Evolutionary conservation across 768 basidiomycete species (phyloP).

Genomic region (Phallus indusiatus): DNA sequence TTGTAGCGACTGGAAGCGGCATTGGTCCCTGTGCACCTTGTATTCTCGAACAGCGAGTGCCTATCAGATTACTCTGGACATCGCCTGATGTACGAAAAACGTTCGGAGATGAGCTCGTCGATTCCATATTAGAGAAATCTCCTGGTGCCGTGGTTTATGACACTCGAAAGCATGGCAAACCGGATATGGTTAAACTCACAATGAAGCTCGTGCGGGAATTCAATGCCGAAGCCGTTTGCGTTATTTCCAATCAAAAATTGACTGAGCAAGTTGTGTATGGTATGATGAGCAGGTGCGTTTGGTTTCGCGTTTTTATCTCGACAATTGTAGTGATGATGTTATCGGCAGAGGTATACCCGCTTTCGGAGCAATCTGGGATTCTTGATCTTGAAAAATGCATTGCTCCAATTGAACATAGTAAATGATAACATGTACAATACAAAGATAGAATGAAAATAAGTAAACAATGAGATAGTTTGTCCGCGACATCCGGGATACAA

Average conservation of each 20-base stretch:
- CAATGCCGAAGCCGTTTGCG: slow-evolving; percentile 40
- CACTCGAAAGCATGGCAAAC: slow-evolving; percentile 32
- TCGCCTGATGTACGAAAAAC: slow-evolving; percentile 52
- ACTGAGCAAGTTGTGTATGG: slow-evolving; percentile 51
- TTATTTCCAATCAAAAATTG: slow-evolving; percentile 50
- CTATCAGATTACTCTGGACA: slow-evolving; percentile 53
- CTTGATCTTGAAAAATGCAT: slow-evolving; percentile 19
- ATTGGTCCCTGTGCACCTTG: slow-evolving; percentile 45
- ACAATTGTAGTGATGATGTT: slow-evolving; percentile 5
- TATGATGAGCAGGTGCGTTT: slow-evolving; percentile 23
- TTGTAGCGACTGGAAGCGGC: slow-evolving; percentile 48
- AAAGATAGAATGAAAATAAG: not conserved
- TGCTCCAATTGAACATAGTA: not conserved
- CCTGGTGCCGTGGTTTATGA: slow-evolving; percentile 52
- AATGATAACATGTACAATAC: not conserved
- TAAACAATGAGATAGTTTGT: not conserved
- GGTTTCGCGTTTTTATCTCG: not conserved
- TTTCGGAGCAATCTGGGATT: slow-evolving; percentile 55
- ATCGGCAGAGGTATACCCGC: slow-evolving; percentile 52
- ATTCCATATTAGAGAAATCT: slow-evolving; percentile 40
- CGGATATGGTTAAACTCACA: slow-evolving; percentile 35
- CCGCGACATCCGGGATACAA: not conserved
- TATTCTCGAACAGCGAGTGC: slow-evolving; percentile 40
- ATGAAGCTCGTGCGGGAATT: slow-evolving; percentile 29
- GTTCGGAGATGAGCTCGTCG: slow-evolving; percentile 52